Conservation (phyloP, 331 rosid species). For the Quercus phellos region DNA sequence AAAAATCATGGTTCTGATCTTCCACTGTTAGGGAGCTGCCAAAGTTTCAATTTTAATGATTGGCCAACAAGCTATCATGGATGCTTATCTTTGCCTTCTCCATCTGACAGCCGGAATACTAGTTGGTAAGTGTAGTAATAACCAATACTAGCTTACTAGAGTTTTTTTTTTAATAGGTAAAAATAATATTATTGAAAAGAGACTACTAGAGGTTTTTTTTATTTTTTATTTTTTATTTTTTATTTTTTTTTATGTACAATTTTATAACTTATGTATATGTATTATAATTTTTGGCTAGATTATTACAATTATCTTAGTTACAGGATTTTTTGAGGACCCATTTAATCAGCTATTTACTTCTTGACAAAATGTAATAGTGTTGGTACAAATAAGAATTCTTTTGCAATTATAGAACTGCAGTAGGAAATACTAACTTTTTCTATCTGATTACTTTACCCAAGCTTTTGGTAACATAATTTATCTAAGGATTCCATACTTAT, state of each 20-base stretch:
- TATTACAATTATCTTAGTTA: neutral
- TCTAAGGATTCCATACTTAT: neutral
- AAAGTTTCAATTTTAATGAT: slow-evolving; percentile 86
- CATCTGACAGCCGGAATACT: slow-evolving; percentile 94
- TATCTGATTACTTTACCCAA: neutral
- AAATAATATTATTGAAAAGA: too few species aligned
- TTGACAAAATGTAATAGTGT: neutral
- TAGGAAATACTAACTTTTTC: neutral
- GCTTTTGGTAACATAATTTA: neutral
- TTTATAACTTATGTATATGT: neutral
- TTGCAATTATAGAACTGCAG: neutral
- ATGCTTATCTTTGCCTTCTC: slow-evolving; percentile 88
- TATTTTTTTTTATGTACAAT: neutral
- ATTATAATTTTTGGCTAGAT: neutral
- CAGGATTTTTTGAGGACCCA: neutral
- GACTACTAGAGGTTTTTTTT: too few species aligned
- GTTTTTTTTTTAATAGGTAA: neutral
- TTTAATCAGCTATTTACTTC: neutral
- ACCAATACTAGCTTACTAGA: neutral
- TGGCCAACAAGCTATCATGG: slow-evolving; percentile 93
- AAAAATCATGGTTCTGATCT: slow-evolving; percentile 22
- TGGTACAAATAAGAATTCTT: neutral
- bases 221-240: too few species aligned
- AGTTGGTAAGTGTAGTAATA: slow-evolving; percentile 52
- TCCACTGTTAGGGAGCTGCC: slow-evolving; percentile 77